Base-by-base conservation (phyloP, 1,284 basidiomycete genomes). In the Ganoderma multipileum region DNA sequence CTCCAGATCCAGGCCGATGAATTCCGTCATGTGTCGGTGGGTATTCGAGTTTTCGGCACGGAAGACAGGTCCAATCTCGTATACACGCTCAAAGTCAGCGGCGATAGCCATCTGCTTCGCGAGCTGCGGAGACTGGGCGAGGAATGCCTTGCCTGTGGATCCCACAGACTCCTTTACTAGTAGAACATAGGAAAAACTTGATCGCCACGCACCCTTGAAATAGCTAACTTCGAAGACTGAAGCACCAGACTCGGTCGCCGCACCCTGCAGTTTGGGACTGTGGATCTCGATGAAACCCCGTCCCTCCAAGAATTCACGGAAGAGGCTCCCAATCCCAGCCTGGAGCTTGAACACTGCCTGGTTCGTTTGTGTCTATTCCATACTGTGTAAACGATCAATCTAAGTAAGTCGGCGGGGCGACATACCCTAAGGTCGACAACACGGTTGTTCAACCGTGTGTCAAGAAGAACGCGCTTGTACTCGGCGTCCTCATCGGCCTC, bases 21-120 rank as follows among this genome's bases (percentile, higher is more conserved):
- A 99, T 82, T 99, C 98, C 58, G 98, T 99, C 84, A 99, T 88
- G 84, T 99, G 98, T 65, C 98, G 92, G 80, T 98, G 95, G 4
- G 97, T 99, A 82, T 98, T 97, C 54, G 96, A 94, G 81, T 99
- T 91, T 81, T 99, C 97, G n/a, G 97, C 97, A 73, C 97, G 95
- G 86, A 99, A 99, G 62, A 99, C 96, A 67, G 91, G 91, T 0
- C 92, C 97, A 72, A 99, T 96, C 83, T 99, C 98, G 82, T 97
- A 99, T 5, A 99, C 98, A 55, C 95, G 89, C 79, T 98, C 97
- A 80, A 99, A 97, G 84, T 99, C 98, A 70, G 96, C 96, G 42
- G 97, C 95, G 75, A 99, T 99, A 69, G 95, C 95, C 98, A 99
- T 99, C 83, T 99, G 98, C 83, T 99, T 99, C 61, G 95, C 95